Evolutionary conservation across 768 basidiomycete genomes (phyloP), one percentile per base, ranked within the genome.

Genomic region (Exidia glandulosa): DNA sequence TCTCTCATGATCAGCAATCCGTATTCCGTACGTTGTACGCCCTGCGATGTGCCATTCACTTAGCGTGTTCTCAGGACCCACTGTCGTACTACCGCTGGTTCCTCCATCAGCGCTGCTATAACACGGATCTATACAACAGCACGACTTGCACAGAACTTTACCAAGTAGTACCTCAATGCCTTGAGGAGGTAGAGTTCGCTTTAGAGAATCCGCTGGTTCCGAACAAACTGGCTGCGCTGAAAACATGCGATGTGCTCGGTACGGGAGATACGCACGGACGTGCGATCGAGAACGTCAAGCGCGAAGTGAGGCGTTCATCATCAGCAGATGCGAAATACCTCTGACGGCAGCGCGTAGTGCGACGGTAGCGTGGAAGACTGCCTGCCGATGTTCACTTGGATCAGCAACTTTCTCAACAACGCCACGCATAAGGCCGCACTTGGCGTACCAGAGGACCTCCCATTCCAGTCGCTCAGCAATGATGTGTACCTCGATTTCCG

Each of bases 1-100:
- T 64, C 71, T 2, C 63, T 74, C 56, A 67, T 72, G 61, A 34
- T 72, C 47, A 71, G 68, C 61, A 74, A 73, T 62, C 71, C 69
- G 56, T 23, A 41, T 16, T 57, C 61, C 23, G 61, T 55, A 61
- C 58, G 58, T 36, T 23, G 41, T n/a, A n/a, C n/a, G n/a, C n/a
- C n/a, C n/a, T n/a, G n/a, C n/a, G n/a, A n/a, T n/a, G n/a, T n/a
- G n/a, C n/a, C n/a, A n/a, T n/a, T n/a, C n/a, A n/a, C n/a, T n/a
- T n/a, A n/a, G n/a, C n/a, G n/a, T n/a, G n/a, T n/a, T n/a, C n/a
- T n/a, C n/a, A n/a, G n/a, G n/a, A n/a, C n/a, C n/a, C n/a, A n/a
- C n/a, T n/a, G n/a, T n/a, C n/a, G n/a, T n/a, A n/a, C n/a, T n/a
- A n/a, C n/a, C n/a, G n/a, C n/a, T n/a, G n/a, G n/a, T n/a, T n/a